phyloP scores from a whole-genome alignment of 1,284 basidiomycete species.

The Boletus sp. region DNA sequence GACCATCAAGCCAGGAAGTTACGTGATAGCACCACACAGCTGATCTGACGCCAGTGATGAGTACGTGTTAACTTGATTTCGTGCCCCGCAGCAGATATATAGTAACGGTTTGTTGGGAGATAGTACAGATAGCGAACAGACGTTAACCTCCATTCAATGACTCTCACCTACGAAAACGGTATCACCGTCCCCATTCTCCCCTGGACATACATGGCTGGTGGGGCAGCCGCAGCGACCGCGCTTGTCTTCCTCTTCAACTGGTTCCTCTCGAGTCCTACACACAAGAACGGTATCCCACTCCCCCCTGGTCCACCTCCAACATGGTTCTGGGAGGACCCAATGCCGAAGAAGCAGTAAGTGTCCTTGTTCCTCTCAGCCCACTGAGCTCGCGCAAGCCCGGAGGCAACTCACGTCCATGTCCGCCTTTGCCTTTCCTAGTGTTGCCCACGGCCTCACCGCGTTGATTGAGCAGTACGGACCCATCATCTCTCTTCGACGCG shows the following conservation, averaged over 20 bases:
- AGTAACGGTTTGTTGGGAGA: no score
- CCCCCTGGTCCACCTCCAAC: slow-evolving; percentile 17
- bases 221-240: background rate
- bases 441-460: slow-evolving; percentile 13
- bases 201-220: background rate
- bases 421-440: background rate
- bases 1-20: no score
- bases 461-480: slow-evolving; percentile 39
- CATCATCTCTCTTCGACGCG: slow-evolving; percentile 33
- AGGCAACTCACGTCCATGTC: background rate
- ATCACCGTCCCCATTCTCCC: background rate
- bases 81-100: no score
- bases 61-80: no score
- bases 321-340: slow-evolving; percentile 18
- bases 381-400: background rate
- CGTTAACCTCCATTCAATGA: background rate
- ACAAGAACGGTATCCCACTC: slow-evolving; percentile 5
- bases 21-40: no score
- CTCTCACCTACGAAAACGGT: background rate
- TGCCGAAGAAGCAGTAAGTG: slow-evolving; percentile 16
- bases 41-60: no score
- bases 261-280: background rate
- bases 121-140: no score
- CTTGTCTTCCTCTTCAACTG: slow-evolving; percentile 7
- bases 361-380: no score